Percentiles rank a stretch among this genome's conserved stretches.
These are phyloP conservation scores for Leucocoprinus gongylophorus DNA, from an alignment of 1,284 basidiomycete species.

Conservation along the genomic window DNA sequence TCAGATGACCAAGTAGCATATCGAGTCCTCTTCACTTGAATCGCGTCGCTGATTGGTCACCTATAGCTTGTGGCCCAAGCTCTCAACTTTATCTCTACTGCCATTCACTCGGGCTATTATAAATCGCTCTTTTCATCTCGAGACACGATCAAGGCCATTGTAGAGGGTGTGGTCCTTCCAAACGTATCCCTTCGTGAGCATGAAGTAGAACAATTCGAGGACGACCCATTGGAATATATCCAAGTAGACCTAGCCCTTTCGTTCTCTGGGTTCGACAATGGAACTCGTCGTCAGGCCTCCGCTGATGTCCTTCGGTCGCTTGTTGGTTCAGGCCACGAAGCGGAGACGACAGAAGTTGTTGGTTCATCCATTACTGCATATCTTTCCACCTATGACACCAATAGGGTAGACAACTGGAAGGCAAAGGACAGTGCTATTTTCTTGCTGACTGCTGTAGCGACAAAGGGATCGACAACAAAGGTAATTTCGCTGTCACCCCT, in stretches of 20 bases:
- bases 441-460: conserved; percentile 86
- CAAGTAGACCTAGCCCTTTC: conserved; percentile 80
- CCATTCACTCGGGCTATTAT: conserved; percentile 83
- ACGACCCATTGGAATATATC: conserved; percentile 95
- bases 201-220: conserved; percentile 95
- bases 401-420: conserved; percentile 77
- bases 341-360: conserved; percentile 81
- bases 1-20: conserved; percentile 73
- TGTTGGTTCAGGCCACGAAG: conserved; percentile 71
- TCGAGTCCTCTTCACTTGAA: not conserved
- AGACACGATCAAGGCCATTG: conserved; percentile 77
- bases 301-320: conserved; percentile 89
- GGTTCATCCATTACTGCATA: conserved; percentile 78
- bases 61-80: conserved; percentile 86
- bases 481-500: conserved; percentile 27
- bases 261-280: conserved; percentile 47
- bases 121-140: conserved; percentile 61
- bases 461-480: conserved; percentile 78
- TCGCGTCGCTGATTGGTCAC: conserved; percentile 1
- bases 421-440: conserved; percentile 96
- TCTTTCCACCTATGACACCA: conserved; percentile 50
- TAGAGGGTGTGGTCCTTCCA: conserved; percentile 89
- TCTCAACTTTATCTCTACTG: conserved; percentile 86
- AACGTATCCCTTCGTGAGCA: conserved; percentile 86
- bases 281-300: conserved; percentile 87